Conservation (phyloP, 805 yeast genomes). For the Cephaloascus fragrans region DNA sequence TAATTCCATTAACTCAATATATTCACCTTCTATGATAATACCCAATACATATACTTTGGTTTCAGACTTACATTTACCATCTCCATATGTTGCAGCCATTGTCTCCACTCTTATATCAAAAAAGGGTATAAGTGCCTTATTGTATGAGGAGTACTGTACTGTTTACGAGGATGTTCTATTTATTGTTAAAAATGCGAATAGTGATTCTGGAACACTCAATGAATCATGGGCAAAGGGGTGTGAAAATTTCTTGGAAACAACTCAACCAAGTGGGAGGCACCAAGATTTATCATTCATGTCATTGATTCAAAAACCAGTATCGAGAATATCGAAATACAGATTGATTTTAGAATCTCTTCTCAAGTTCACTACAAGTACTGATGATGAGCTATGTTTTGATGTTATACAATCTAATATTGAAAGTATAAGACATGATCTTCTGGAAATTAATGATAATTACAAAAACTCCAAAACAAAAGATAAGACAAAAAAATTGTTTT, state of each 20-base stretch:
- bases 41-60: neutral
- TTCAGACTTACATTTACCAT: slow-evolving; percentile 2
- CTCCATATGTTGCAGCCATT: slow-evolving; percentile 1
- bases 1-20: slow-evolving; percentile 7
- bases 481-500: slow-evolving; percentile 10
- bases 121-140: slow-evolving; percentile 12
- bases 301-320: slow-evolving; percentile 42
- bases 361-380: slow-evolving; percentile 13
- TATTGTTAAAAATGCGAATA: slow-evolving; percentile 17
- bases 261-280: slow-evolving; percentile 22
- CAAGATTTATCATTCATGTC: slow-evolving; percentile 46
- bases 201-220: slow-evolving; percentile 3
- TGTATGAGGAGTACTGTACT: slow-evolving; percentile 24
- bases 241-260: slow-evolving; percentile 27
- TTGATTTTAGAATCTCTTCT: slow-evolving; percentile 35
- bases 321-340: slow-evolving; percentile 39
- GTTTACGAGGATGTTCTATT: slow-evolving; percentile 20
- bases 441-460: slow-evolving; percentile 15
- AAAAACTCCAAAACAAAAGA: slow-evolving; percentile 12
- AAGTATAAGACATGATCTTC: slow-evolving; percentile 11
- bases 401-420: slow-evolving; percentile 7
- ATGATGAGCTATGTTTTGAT: slow-evolving; percentile 7
- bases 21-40: slow-evolving; percentile 7
- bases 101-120: slow-evolving; percentile 10
- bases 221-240: slow-evolving; percentile 17